Percentiles rank a stretch among this genome's conserved stretches.
phyloP scores from a whole-genome alignment of 2,329 filamentous ascomycete species.

The Juglanconis juglandina region DNA sequence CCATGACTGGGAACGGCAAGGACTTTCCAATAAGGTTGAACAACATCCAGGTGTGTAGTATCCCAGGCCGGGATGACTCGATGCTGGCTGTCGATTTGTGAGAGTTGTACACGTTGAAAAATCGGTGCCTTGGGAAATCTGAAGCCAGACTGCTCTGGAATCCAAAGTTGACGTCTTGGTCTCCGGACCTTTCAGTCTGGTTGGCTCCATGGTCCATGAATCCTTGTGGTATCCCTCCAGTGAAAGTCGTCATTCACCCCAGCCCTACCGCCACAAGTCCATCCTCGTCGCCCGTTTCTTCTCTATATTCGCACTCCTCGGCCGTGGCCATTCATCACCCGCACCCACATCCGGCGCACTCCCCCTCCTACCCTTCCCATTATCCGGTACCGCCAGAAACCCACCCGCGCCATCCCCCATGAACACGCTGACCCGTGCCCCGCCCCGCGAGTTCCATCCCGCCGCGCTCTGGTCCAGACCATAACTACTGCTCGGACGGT shows the following conservation, averaged over 20 bases:
- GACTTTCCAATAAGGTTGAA: too few relatives aligned
- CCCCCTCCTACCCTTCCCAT: slow-evolving; percentile 17
- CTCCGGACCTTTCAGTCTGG: slow-evolving; percentile 6
- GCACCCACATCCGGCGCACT: slow-evolving; percentile 19
- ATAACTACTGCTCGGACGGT: slow-evolving; percentile 53
- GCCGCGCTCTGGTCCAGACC: slow-evolving; percentile 53
- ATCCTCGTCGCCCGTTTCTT: slow-evolving; percentile 32
- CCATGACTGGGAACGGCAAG: too few relatives aligned
- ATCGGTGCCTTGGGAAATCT: neutral
- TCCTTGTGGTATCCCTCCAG: too few relatives aligned
- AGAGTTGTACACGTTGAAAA: too few relatives aligned
- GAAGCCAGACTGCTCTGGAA: neutral
- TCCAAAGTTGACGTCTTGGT: neutral
- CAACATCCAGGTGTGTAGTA: too few relatives aligned
- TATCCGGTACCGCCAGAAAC: slow-evolving; percentile 50
- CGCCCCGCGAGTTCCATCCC: slow-evolving; percentile 48
- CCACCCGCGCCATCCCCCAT: slow-evolving; percentile 49
- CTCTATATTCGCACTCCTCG: slow-evolving; percentile 39
- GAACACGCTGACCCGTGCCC: slow-evolving; percentile 52
- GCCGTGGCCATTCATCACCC: slow-evolving; percentile 41
- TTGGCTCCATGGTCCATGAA: too few relatives aligned
- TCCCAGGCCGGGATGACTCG: neutral
- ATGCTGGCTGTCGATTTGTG: neutral
- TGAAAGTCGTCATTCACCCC: too few relatives aligned
- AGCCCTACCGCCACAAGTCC: slow-evolving; percentile 39